Evolutionary conservation across 208 protist genomes (phyloP).

Genomic region (Herpetomonas tarakana): DNA sequence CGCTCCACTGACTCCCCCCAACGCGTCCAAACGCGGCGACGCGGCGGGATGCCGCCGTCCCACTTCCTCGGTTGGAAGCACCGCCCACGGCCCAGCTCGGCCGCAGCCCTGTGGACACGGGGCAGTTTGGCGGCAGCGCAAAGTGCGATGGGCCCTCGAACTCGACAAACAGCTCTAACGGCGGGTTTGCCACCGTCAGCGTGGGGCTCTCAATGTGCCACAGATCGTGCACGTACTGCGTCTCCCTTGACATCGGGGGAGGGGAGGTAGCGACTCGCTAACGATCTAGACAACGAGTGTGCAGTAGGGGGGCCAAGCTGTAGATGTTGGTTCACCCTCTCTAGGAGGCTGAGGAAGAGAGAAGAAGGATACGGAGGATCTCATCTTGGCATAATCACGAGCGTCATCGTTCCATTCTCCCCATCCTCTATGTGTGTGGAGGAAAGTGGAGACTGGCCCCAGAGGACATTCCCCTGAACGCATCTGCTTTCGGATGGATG

Average conservation of each 20-base stretch:
- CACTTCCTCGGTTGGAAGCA: slow-evolving; percentile 12
- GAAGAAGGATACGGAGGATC: too few species aligned
- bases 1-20: slow-evolving; percentile 14
- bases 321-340: too few species aligned
- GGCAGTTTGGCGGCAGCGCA: slow-evolving; percentile 43
- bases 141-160: slow-evolving; percentile 70
- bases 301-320: too few species aligned
- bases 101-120: slow-evolving; percentile 44
- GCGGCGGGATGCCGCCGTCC: slow-evolving; percentile 10
- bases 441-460: too few species aligned
- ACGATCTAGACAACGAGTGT: too few species aligned
- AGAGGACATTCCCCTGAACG: too few species aligned
- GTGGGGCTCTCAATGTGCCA: slow-evolving; percentile 75
- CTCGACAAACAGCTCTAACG: slow-evolving; percentile 67
- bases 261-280: too few species aligned
- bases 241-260: slow-evolving; percentile 53
- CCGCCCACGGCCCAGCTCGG: slow-evolving; percentile 26
- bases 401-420: too few species aligned
- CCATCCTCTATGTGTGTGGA: too few species aligned
- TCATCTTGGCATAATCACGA: too few species aligned
- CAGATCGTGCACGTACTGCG: slow-evolving; percentile 52
- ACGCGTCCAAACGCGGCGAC: slow-evolving; percentile 10
- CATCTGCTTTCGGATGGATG: too few species aligned
- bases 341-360: too few species aligned
- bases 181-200: slow-evolving; percentile 39